phyloP scores from a whole-genome alignment of 2,329 filamentous ascomycete genomes.

The Hyphodiscus sp. region DNA sequence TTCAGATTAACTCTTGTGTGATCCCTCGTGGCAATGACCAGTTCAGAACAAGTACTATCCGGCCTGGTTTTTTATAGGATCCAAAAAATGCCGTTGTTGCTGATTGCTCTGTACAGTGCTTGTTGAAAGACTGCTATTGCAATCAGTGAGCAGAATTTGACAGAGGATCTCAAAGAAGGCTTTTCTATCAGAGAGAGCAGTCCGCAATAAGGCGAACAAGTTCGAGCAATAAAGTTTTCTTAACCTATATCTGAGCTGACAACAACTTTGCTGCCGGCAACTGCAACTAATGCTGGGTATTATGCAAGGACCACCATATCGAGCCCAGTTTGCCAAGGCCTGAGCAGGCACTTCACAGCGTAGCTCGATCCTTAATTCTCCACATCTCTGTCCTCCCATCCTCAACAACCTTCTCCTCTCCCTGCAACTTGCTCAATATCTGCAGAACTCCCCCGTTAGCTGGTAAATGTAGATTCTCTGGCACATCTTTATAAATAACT shows the following conservation, averaged over 20 bases:
- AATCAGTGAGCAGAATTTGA: too few species aligned
- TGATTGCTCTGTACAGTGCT: too few species aligned
- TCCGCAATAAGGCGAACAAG: not conserved
- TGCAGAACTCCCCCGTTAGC: conserved; percentile 72
- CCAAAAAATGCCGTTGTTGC: too few species aligned
- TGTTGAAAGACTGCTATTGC: too few species aligned
- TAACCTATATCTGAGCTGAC: not conserved
- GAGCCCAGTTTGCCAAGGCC: not conserved
- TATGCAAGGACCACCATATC: not conserved
- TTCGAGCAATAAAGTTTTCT: not conserved
- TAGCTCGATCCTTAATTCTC: conserved; percentile 38
- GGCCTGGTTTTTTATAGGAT: too few species aligned
- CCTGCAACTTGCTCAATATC: conserved; percentile 71
- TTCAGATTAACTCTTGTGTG: too few species aligned
- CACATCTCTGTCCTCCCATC: conserved; percentile 35
- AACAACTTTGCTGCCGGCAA: not conserved
- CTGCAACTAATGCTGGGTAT: not conserved
- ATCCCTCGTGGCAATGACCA: too few species aligned
- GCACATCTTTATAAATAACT: conserved; percentile 75
- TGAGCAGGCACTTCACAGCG: conserved; percentile 30
- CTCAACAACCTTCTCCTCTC: conserved; percentile 59
- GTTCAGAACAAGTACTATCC: too few species aligned
- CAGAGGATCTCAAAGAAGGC: too few species aligned
- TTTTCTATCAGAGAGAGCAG: too few species aligned
- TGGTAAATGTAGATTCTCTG: conserved; percentile 65